Base-by-base conservation (phyloP, 2,329 filamentous ascomycete species). In the Fusarium sacchari region DNA sequence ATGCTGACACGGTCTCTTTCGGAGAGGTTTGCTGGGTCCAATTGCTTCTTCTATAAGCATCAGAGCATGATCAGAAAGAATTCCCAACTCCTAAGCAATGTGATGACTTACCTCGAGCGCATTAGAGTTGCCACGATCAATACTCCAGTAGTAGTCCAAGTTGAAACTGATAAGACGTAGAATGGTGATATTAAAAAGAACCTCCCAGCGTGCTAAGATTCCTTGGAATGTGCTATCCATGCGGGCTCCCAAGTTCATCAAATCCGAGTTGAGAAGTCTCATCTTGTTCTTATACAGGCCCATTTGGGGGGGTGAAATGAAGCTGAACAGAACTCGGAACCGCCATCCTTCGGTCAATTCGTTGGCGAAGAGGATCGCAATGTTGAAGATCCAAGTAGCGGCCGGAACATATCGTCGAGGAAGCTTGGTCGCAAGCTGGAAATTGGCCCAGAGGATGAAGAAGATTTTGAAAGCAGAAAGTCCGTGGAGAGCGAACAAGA, bases 151-250 rank as follows among this genome's bases (percentile, higher is more conserved):
- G 81, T 97, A 95, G 83, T 99, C 96, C 80, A 99, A 83, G 81
- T 98, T 98, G 88, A 97, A 99, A 81, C 96, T 98, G 77, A 99
- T 95, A 53, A 98, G 86, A 10, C 96, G 92, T 63, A 99, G 85
- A 32, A 98, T 92, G 7, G 96, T 98, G 70, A 99, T 90, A 79
- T 99, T 99, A 87, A 99, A 99, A 10, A 98, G 88, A n/a, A 99
- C 91, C 81, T 98, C 94, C 96, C 96, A 99, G 67, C 96, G 89
- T 0, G 92, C 87, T 80, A 97, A 91, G n/a, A 99, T 84, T 2
- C 96, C 96, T 13, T 94, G 91, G 73, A 92, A 92, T 59, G 64
- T 75, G 32, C 88, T 86, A 82, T 99, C 96, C 22, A 98, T 84
- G 85, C 89, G 93, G 47, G 86, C 84, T 13, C 91, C 95, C 86